A percentile compares a stretch with the other conserved stretches of the same genome.
Evolutionary conservation across 257 asterid species (phyloP).

Genomic region (Nicotiana undulata): DNA sequence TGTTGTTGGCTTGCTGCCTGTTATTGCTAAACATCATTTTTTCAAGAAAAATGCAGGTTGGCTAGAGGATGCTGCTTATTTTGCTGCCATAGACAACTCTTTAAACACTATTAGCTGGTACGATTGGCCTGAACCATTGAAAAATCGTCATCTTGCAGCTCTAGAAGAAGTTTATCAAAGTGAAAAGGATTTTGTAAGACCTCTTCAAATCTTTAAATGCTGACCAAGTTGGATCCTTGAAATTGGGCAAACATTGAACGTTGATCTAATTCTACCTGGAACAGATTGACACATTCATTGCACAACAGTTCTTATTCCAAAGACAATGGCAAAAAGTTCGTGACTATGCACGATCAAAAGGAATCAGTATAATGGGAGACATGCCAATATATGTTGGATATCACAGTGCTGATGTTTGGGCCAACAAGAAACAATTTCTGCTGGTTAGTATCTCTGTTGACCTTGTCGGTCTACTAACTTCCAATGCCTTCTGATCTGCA

Average conservation of each 20-base stretch:
- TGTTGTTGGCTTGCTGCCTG: neutral
- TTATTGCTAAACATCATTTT: neutral
- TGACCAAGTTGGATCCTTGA: neutral
- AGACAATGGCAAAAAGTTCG: constrained; percentile 93
- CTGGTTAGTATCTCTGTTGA: constrained; percentile 51
- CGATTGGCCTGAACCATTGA: constrained; percentile 94
- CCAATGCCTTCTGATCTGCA: constrained; percentile 14
- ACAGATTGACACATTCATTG: constrained; percentile 86
- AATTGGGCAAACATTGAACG: neutral
- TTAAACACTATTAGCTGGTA: constrained; percentile 77
- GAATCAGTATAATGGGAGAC: constrained; percentile 96
- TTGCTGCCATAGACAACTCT: constrained; percentile 88
- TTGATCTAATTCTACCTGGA: constrained; percentile 11
- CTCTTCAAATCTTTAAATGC: constrained; percentile 5
- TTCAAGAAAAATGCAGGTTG: constrained; percentile 47
- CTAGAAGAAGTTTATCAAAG: constrained; percentile 82
- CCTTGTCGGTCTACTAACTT: constrained; percentile 6
- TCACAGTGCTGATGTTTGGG: constrained; percentile 99
- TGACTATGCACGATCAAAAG: constrained; percentile 67
- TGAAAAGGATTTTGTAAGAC: constrained; percentile 76
- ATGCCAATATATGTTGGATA: constrained; percentile 99
- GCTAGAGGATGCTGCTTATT: constrained; percentile 97
- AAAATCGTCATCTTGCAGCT: constrained; percentile 85
- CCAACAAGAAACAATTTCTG: constrained; percentile 80
- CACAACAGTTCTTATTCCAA: constrained; percentile 92